Base-by-base conservation (phyloP, 2,329 filamentous ascomycete species). In the Ophiostoma tasmaniense region DNA sequence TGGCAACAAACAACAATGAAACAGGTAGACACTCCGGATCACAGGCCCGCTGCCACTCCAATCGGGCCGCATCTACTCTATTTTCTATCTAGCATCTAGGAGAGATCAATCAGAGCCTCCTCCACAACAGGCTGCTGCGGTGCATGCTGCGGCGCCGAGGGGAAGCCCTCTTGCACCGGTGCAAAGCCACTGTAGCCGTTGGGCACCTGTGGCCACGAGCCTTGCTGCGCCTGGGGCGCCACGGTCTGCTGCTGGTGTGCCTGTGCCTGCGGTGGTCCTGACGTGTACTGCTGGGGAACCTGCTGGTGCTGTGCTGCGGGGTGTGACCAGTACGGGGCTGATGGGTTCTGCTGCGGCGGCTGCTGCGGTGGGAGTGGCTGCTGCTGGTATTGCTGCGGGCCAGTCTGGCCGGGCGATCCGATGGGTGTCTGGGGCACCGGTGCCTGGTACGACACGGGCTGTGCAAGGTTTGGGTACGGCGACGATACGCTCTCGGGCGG, bases 31-130 rank as follows among this genome's bases (percentile, higher is more conserved):
- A 61, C 55, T 17, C 6, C 35, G 33, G 30, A 11, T 37, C 33
- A 37, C 25, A 61, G 25, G 55, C 13, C 55, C 25, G 55, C 55
- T 61, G 25, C 25, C 55, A 61, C 25, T 33, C 3, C 55, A 61
- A 61, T 30, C 22, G 55, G 50, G 50, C 50, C 50, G 50, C 22
- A 45, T 45, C 42, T 11, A 55, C 25, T 55, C 50, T 13, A 55
- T 13, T 13, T 10, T 55, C 50, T 25, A 61, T 28, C 22, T 13
- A 30, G 14, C 10, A 61, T n/a, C 30, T 30, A 67, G 33, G 22
- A 74, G 65, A 94, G 82, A 77, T 95, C 91, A 78, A 95, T 95
- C 75, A 95, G 79, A 70, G 88, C 90, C 78, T 94, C 91, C 78
- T 94, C 91, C 64, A 90, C 83, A 0, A 81, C 83, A 17, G 84